Evolutionary conservation across 2,329 filamentous ascomycete species (phyloP).

Genomic region (Epicoccum nigrum): DNA sequence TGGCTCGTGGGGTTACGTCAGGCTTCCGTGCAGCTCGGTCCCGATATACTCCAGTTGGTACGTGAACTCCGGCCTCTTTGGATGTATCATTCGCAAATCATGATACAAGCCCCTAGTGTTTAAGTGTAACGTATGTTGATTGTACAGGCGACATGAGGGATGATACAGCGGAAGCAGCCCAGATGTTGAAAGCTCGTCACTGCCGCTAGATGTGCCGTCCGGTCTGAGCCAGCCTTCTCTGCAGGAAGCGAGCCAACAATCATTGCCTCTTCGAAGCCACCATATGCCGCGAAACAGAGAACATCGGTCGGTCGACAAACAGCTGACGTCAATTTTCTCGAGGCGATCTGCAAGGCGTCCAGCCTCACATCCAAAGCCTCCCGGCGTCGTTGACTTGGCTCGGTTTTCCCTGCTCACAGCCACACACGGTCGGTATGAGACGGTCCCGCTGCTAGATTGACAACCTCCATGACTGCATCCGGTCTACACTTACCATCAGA

Average conservation of each 20-base stretch:
- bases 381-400: too few relatives aligned
- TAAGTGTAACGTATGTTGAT: too few relatives aligned
- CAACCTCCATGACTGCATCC: neutral
- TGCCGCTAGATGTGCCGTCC: neutral
- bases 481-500: neutral
- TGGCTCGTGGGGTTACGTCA: neutral
- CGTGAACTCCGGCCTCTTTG: neutral
- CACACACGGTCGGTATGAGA: neutral
- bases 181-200: neutral
- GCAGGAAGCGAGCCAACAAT: constrained; percentile 3
- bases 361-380: constrained; percentile 7
- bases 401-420: neutral
- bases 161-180: too few relatives aligned
- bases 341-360: constrained; percentile 22
- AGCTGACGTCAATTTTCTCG: constrained; percentile 8
- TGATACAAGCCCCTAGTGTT: neutral
- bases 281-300: neutral
- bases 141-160: too few relatives aligned
- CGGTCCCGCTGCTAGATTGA: neutral
- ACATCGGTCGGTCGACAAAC: neutral
- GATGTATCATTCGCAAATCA: neutral
- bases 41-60: neutral
- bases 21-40: too few relatives aligned
- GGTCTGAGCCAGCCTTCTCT: constrained; percentile 1
- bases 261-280: constrained; percentile 1